phyloP scores from a whole-genome alignment of 768 basidiomycete genomes.

The Xerocomellus intermedius region DNA sequence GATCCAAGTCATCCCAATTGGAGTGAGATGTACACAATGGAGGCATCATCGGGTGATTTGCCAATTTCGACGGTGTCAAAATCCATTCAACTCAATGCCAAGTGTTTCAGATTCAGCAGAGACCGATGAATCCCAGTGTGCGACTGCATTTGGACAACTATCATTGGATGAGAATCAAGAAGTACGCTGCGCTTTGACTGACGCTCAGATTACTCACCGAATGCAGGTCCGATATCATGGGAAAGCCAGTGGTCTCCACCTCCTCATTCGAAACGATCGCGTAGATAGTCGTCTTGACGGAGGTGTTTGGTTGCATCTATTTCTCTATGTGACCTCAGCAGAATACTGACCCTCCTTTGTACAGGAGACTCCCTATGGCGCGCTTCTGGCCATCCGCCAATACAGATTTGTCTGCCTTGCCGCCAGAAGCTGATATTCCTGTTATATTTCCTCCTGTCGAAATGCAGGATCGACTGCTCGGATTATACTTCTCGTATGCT shows the following conservation, averaged over 20 bases:
- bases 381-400: slow-evolving; percentile 68
- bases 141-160: slow-evolving; percentile 64
- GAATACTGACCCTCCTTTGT: slow-evolving; percentile 15
- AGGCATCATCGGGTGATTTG: slow-evolving; percentile 34
- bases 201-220: slow-evolving; percentile 9
- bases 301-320: slow-evolving; percentile 56
- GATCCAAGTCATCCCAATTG: slow-evolving; percentile 42
- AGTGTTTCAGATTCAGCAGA: slow-evolving; percentile 34
- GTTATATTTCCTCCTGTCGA: slow-evolving; percentile 58
- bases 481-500: slow-evolving; percentile 78
- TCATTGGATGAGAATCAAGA: slow-evolving; percentile 78
- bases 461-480: slow-evolving; percentile 65
- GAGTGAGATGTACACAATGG: slow-evolving; percentile 61
- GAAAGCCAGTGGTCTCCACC: slow-evolving; percentile 69
- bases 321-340: not conserved
- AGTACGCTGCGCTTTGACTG: slow-evolving; percentile 34
- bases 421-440: slow-evolving; percentile 43
- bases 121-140: slow-evolving; percentile 40
- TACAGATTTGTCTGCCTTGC: slow-evolving; percentile 36
- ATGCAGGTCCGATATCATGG: slow-evolving; percentile 84
- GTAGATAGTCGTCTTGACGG: slow-evolving; percentile 68
- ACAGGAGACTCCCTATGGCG: slow-evolving; percentile 71
- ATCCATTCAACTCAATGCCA: slow-evolving; percentile 19
- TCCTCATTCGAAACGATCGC: slow-evolving; percentile 65
- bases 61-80: not conserved